These are phyloP conservation scores for Lithohypha guttulata DNA, from an alignment of 2,329 filamentous ascomycete genomes.

Conservation along the genomic window DNA sequence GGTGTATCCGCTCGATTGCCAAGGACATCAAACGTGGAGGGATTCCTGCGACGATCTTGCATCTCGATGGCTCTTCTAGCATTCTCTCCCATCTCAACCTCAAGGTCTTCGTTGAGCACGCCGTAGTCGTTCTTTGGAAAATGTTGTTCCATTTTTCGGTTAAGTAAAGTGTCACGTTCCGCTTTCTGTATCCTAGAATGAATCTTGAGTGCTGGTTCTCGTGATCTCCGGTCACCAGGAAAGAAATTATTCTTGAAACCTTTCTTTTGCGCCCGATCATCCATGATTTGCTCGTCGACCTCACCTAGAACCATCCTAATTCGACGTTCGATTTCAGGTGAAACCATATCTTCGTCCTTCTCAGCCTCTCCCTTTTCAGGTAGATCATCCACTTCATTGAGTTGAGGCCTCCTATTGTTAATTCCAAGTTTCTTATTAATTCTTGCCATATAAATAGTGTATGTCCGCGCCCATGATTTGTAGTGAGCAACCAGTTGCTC, in stretches of 20 bases:
- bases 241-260: neutral
- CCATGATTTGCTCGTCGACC: slow-evolving; percentile 1
- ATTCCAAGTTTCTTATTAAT: neutral
- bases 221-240: neutral
- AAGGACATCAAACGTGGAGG: no score
- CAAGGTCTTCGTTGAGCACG: slow-evolving; percentile 4
- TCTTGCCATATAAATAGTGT: slow-evolving; percentile 3
- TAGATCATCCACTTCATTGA: neutral
- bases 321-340: slow-evolving; percentile 5
- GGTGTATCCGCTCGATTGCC: no score
- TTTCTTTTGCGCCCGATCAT: neutral
- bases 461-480: slow-evolving; percentile 2
- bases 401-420: neutral
- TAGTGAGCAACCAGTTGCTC: slow-evolving; percentile 5
- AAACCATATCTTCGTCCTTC: neutral
- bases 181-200: slow-evolving; percentile 1
- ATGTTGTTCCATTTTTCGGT: neutral
- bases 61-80: neutral
- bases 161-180: neutral
- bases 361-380: neutral
- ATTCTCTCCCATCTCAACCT: neutral
- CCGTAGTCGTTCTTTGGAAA: slow-evolving; percentile 4
- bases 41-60: neutral
- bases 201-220: neutral
- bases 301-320: slow-evolving; percentile 3